phyloP scores from a whole-genome alignment of 345 rosid genomes.

The Populus tremula region DNA sequence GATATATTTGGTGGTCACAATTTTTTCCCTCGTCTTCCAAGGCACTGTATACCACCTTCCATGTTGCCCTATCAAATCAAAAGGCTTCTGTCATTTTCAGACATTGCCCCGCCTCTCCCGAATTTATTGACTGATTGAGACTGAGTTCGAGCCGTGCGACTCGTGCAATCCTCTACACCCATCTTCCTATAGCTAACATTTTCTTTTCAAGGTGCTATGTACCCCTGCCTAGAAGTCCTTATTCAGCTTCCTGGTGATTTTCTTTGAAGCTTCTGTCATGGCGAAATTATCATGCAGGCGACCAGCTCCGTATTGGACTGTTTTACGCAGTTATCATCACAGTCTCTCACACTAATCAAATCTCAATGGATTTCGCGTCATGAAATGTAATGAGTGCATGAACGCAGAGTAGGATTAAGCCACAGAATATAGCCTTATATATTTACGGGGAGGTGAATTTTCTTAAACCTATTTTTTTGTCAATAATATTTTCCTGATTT shows the following conservation, averaged over 20 bases:
- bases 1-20: neutral
- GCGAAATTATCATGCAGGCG: neutral
- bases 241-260: neutral
- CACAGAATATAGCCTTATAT: neutral
- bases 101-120: neutral
- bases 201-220: neutral
- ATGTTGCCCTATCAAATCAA: constrained; percentile 5
- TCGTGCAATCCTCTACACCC: neutral
- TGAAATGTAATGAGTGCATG: neutral
- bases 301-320: too few relatives aligned
- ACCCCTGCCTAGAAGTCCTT: neutral
- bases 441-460: neutral
- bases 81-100: neutral
- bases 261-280: neutral
- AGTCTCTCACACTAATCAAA: neutral
- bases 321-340: too few relatives aligned
- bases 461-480: too few relatives aligned
- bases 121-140: neutral
- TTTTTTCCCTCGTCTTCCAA: neutral
- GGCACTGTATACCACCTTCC: neutral
- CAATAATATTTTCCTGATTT: too few relatives aligned
- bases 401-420: neutral
- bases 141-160: neutral
- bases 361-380: neutral
- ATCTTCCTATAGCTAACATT: neutral